Conservation (phyloP, 1,139 yeast genomes). For the Blastobotrys ciferrii region DNA sequence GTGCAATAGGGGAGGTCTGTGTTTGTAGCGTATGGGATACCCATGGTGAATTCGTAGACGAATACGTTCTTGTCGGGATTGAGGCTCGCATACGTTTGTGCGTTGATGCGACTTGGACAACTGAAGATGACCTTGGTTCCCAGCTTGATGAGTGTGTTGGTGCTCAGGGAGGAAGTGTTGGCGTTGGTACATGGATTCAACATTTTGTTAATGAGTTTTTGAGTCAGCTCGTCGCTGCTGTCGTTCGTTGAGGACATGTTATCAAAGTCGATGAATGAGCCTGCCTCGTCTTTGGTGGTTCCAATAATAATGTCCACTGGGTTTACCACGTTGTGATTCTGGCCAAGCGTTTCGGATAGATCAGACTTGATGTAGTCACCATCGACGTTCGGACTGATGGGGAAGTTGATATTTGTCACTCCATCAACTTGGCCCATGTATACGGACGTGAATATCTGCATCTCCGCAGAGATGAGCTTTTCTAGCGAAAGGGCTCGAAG, state of each 20-base stretch:
- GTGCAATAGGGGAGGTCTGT: slow-evolving; percentile 25
- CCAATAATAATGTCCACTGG: slow-evolving; percentile 31
- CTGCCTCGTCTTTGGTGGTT: slow-evolving; percentile 30
- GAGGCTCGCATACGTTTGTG: slow-evolving; percentile 10
- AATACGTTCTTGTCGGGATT: slow-evolving; percentile 20
- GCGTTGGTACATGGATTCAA: no score
- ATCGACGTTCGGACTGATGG: slow-evolving; percentile 35
- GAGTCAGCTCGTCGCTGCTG: no score
- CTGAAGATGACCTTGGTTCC: slow-evolving; percentile 26
- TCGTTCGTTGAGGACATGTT: no score
- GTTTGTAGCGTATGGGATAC: slow-evolving; percentile 31
- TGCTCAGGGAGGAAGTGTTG: background rate
- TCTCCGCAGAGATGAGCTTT: slow-evolving; percentile 25
- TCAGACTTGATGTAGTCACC: slow-evolving; percentile 22
- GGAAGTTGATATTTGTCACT: slow-evolving; percentile 24
- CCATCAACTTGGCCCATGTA: background rate
- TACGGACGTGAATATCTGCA: slow-evolving; percentile 7
- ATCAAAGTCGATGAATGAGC: slow-evolving; percentile 13
- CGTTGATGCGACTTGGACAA: slow-evolving; percentile 29
- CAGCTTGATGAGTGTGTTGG: slow-evolving; percentile 14
- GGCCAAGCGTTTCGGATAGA: slow-evolving; percentile 22
- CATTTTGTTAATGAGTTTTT: no score
- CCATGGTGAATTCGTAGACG: slow-evolving; percentile 30
- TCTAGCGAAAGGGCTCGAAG: slow-evolving; percentile 22
- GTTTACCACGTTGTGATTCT: slow-evolving; percentile 24